These are phyloP conservation scores for Apiotrichum sp. DNA, from an alignment of 1,284 basidiomycete species.

Conservation along the genomic window DNA sequence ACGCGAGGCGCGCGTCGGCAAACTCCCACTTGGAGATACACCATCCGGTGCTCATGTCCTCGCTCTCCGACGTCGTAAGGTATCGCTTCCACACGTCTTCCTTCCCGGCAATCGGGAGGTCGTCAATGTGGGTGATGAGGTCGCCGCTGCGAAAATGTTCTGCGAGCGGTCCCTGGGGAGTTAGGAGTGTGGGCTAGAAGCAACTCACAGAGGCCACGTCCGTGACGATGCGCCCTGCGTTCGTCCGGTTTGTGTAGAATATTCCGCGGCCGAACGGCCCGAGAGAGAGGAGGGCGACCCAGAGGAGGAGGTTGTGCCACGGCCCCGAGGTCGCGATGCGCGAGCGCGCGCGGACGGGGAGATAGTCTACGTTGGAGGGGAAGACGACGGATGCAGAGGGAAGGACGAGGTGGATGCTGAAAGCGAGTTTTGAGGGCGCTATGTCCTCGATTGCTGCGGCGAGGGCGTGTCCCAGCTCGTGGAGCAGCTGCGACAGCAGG, in stretches of 20 bases:
- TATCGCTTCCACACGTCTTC: slow-evolving; percentile 30
- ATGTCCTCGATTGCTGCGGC: slow-evolving; percentile 39
- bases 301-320: slow-evolving; percentile 40
- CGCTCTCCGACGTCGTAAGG: slow-evolving; percentile 12
- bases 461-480: slow-evolving; percentile 43
- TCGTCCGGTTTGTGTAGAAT: slow-evolving; percentile 27
- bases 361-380: slow-evolving; percentile 26
- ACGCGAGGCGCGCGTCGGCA: slow-evolving; percentile 2
- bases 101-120: slow-evolving; percentile 22
- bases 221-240: slow-evolving; percentile 25
- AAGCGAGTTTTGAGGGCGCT: slow-evolving; percentile 25
- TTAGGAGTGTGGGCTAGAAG: background rate
- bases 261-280: slow-evolving; percentile 9
- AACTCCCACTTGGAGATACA: slow-evolving; percentile 12
- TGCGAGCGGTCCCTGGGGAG: background rate
- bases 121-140: slow-evolving; percentile 38
- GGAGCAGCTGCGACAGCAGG: slow-evolving; percentile 38
- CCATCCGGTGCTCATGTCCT: slow-evolving; percentile 7
- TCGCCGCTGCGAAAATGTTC: slow-evolving; percentile 26
- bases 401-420: slow-evolving; percentile 29
- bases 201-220: slow-evolving; percentile 26
- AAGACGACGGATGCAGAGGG: slow-evolving; percentile 40
- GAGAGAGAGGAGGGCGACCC: slow-evolving; percentile 8
- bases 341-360: slow-evolving; percentile 30
- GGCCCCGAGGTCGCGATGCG: slow-evolving; percentile 41